Base-by-base conservation (phyloP, 345 rosid genomes). In the Brassica carinata region DNA sequence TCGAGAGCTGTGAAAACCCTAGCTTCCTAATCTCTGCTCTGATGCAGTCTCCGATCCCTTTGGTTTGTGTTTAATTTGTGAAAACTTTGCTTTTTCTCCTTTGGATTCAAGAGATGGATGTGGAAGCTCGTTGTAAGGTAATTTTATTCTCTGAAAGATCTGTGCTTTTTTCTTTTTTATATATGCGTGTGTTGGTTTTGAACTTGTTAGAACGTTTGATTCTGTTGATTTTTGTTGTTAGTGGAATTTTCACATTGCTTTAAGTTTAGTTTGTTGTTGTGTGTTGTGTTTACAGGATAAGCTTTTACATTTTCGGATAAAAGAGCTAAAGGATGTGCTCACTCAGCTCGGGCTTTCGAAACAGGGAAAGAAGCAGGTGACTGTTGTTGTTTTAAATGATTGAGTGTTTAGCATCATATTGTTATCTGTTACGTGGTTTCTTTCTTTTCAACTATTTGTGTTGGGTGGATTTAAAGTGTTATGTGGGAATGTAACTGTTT, bases 321-420 rank as follows among this genome's bases (percentile, higher is more conserved):
- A 89, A 83, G 99, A 96, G 88, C 97, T 96, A 31, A 96, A 96
- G 89, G 97, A 93, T 88, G 95, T 92, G 75, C 89, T 96, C 17
- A 87, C 92, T 75, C 91, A 88, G 72, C 82, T 96, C 55, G 94
- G 97, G 65, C 97, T 93, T 74, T 89, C 99, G 64, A 96, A 96
- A 85, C 99, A 96, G 82, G 99, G 99, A 75, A 93, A 91, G 88
- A 96, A 93, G 81, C 98, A 93, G 97, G 58, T 34, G 7, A 6
- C 38, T 5, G 7, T 34, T 23, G 26, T 23, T 23, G 26, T 34
- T 34, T 34, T 34, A 34, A 6, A 34, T 34, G 7, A 34, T 34
- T 34, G 38, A 34, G 38, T 34, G 38, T 34, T 34, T 23, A 23
- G 7, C 38, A 34, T 23, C 26, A 34, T 3, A 31, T 5, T 31